Percentiles rank a stretch among this genome's conserved stretches.
These are phyloP conservation scores for Punctularia strigosozonata DNA, from an alignment of 768 basidiomycete species.

Conservation along the genomic window DNA sequence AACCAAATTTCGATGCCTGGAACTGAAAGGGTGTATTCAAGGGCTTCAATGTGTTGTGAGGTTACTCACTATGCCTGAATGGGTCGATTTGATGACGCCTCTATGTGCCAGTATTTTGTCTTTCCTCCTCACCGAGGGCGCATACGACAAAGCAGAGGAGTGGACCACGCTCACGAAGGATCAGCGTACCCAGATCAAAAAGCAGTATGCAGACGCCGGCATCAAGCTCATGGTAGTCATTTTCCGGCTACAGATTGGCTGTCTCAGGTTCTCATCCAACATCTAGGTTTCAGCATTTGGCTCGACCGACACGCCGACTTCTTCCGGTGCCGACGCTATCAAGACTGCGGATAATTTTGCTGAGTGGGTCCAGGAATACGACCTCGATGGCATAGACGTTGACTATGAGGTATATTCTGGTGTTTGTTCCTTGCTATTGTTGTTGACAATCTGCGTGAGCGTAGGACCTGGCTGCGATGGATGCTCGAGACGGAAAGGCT, in stretches of 20 bases:
- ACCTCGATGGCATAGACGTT: slow-evolving; percentile 62
- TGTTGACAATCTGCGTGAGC: not conserved
- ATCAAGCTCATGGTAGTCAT: not conserved
- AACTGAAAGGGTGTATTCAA: not conserved
- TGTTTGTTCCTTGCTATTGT: not conserved
- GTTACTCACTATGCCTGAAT: not conserved
- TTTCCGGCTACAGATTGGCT: too few species aligned
- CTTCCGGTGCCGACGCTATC: slow-evolving; percentile 45
- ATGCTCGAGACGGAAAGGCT: slow-evolving; percentile 12
- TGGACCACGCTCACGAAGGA: not conserved
- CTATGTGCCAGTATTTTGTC: not conserved
- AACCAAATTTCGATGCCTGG: not conserved
- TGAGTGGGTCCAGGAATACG: slow-evolving; percentile 47
- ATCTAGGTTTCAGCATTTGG: slow-evolving; percentile 13
- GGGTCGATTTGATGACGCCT: not conserved
- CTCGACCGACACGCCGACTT: slow-evolving; percentile 40
- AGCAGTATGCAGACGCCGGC: not conserved
- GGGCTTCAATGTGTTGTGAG: not conserved
- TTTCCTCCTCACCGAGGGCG: not conserved
- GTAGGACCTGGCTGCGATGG: slow-evolving; percentile 17
- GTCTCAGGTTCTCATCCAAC: too few species aligned
- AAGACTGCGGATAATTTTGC: slow-evolving; percentile 53
- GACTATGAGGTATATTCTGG: slow-evolving; percentile 43
- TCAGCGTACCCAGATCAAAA: not conserved
- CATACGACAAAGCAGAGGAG: not conserved